Base-by-base conservation (phyloP, 768 basidiomycete genomes). In the Leucosporidium creatinivorum region DNA sequence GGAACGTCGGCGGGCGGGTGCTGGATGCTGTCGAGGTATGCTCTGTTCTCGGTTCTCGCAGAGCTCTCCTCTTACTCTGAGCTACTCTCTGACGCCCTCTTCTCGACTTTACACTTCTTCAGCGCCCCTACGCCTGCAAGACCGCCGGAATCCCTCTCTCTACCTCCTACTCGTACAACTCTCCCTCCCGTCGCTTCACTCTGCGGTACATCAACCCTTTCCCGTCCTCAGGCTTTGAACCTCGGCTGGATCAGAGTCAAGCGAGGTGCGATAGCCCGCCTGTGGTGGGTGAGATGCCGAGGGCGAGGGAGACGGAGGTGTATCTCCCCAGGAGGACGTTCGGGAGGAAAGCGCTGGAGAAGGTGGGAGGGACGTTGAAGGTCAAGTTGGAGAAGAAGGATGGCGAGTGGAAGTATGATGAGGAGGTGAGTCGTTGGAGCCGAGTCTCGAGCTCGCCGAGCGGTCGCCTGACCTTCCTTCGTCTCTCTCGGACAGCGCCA, bases 51-150 rank as follows among this genome's bases (percentile, higher is more conserved):
- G 33, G 10, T 33, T 33, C 33, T n/a, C n/a, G n/a, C n/a, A n/a
- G n/a, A n/a, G n/a, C n/a, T n/a, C n/a, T n/a, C n/a, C n/a, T n/a
- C n/a, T n/a, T n/a, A n/a, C n/a, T n/a, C 33, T 4, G 8, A 13
- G 26, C 21, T 25, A 21, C 58, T 28, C 25, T 19, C n/a, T 44
- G 10, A 15, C 13, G 36, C 17, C 26, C 28, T 44, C 12, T 18
- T 44, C 12, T 15, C 63, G 33, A 33, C n/a, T 60, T 30, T 21
- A 4, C 25, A n/a, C 30, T 12, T 39, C 8, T 31, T 0, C 62
- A 81, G 80, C 85, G 94, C 3, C 94, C 94, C 5, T 96, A 97
- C 77, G 85, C 92, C 1, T 85, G 91, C 60, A 94, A 93, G 77
- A 89, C 87, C 0, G 89, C 91, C 1, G 94, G 94, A 17, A 84